Conservation (phyloP, 2,329 filamentous ascomycete species). For the Calonectria crousiana region DNA sequence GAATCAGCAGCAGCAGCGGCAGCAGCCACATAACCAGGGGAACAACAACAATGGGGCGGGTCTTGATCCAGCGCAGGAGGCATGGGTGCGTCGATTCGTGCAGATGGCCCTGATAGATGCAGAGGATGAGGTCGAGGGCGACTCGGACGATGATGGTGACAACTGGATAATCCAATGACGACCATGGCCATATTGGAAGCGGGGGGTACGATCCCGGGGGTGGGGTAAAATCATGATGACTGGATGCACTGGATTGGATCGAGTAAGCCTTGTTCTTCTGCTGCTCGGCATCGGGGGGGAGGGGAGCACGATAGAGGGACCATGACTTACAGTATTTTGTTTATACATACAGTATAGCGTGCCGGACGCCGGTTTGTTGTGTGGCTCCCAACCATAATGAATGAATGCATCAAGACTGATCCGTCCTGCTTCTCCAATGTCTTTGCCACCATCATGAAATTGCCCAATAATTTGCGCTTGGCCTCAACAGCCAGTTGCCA, state of each 20-base stretch:
- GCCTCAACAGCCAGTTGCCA: background rate
- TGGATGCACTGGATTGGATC: slow-evolving; percentile 12
- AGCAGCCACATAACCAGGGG: slow-evolving; percentile 42
- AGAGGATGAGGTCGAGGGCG: slow-evolving; percentile 63
- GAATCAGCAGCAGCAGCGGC: slow-evolving; percentile 38
- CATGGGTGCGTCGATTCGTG: slow-evolving; percentile 68
- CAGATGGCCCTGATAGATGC: slow-evolving; percentile 65
- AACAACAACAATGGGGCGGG: slow-evolving; percentile 42
- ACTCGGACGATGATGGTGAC: slow-evolving; percentile 51
- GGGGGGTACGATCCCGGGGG: slow-evolving; percentile 15
- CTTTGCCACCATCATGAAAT: slow-evolving; percentile 19
- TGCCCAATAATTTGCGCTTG: background rate
- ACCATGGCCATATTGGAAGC: background rate
- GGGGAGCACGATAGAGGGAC: background rate
- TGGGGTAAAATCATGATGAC: slow-evolving; percentile 3
- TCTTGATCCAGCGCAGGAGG: slow-evolving; percentile 61
- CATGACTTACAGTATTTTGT: slow-evolving; percentile 14
- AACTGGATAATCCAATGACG: slow-evolving; percentile 43
- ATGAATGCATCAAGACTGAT: slow-evolving; percentile 20
- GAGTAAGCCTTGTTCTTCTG: slow-evolving; percentile 13
- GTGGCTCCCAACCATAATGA: slow-evolving; percentile 22
- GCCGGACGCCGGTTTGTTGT: slow-evolving; percentile 14
- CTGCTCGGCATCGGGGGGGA: slow-evolving; percentile 6
- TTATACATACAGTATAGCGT: slow-evolving; percentile 20
- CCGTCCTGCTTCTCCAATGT: background rate